Base-by-base conservation (phyloP, 2,329 filamentous ascomycete genomes). In the Biscogniauxia sp. region DNA sequence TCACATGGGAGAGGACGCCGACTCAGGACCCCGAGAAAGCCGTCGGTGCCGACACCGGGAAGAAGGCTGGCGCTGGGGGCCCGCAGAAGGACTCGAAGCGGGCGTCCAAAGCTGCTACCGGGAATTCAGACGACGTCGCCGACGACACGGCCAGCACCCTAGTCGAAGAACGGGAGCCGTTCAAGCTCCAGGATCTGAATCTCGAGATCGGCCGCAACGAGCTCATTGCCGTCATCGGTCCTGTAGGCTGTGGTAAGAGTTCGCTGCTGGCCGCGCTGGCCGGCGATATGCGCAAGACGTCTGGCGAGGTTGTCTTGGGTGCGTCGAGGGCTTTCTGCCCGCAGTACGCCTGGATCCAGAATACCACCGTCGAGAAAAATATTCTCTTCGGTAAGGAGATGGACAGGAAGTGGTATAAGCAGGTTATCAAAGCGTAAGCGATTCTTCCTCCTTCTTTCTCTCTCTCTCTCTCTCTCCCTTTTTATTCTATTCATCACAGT, bases 321-420 rank as follows among this genome's bases (percentile, higher is more conserved):
- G 92, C 92, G 0, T 88, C 87, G 2, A 83, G 93, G 63, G 92
- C 94, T 0, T 97, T 97, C 70, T 98, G 95, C 66, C 94, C 94
- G 0, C 94, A 99, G 73, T 97, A 97, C 71, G 92, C 95, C 0
- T 99, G 95, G 95, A 97, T 99, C 54, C 94, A 98, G 72, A 98
- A 98, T 70, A 84, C 92, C 0, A 91, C 89, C 0, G 84, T 98
- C 3, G 88, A 87, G 63, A 87, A 97, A 37, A 99, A 99, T 70
- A 96, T 99, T 61, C 77, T 92, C 0, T 98, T 98, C 70, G 94
- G 94, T 11, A 94, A 92, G 67, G 84, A 87, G 0, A 85, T 89
- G 77, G 82, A 96, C 56, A 82, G 82, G 60, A 78, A 79, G 2
- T 97, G 94, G 93, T 96, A 97, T 71, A 83, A 89, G 52, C 78